Conservation (phyloP, 1,139 yeast species). For the Spathaspora sp. region DNA sequence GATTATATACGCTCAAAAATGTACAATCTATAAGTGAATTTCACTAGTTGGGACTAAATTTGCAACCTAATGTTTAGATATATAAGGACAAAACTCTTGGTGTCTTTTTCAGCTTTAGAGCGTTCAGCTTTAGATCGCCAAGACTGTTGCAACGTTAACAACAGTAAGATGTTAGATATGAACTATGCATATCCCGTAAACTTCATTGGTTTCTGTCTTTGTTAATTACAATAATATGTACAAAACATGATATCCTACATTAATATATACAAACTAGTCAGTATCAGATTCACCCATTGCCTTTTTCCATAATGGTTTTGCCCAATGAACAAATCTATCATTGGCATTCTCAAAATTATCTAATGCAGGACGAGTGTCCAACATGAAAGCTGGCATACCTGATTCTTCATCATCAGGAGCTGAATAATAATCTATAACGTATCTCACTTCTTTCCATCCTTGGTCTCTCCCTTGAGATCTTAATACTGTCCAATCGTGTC, state of each 20-base stretch:
- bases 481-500: slow-evolving; percentile 98
- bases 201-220: too few relatives aligned
- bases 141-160: too few relatives aligned
- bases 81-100: too few relatives aligned
- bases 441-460: slow-evolving; percentile 63
- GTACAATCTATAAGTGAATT: too few relatives aligned
- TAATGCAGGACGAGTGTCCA: slow-evolving; percentile 94
- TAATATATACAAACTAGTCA: slow-evolving; percentile 3
- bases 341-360: slow-evolving; percentile 62
- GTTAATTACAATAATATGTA: not conserved
- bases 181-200: too few relatives aligned
- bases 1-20: too few relatives aligned
- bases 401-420: slow-evolving; percentile 90
- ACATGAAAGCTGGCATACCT: slow-evolving; percentile 85
- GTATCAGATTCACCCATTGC: slow-evolving; percentile 44
- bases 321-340: slow-evolving; percentile 63
- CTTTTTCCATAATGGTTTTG: slow-evolving; percentile 39
- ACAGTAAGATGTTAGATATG: too few relatives aligned
- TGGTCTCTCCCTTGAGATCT: slow-evolving; percentile 54
- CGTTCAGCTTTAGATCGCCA: too few relatives aligned
- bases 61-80: too few relatives aligned
- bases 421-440: slow-evolving; percentile 90
- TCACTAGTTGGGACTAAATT: too few relatives aligned
- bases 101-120: too few relatives aligned
- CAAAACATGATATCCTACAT: not conserved